Evolutionary conservation across 345 rosid genomes (phyloP).

Genomic region (Populus ilicifolia): DNA sequence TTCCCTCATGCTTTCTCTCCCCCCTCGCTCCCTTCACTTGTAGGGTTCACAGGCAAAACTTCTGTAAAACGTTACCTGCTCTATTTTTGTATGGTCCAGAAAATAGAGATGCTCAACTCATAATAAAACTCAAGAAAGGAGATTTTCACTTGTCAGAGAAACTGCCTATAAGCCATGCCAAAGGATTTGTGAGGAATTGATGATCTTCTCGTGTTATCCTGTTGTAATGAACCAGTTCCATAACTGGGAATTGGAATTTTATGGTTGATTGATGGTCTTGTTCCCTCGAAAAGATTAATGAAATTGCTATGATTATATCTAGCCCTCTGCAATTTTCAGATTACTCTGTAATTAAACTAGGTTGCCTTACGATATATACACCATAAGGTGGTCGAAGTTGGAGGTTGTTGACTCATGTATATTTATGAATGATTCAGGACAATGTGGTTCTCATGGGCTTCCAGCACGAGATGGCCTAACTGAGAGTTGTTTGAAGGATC

Average conservation of each 20-base stretch:
- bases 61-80: neutral
- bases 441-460: conserved; percentile 43
- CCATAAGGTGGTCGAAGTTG: neutral
- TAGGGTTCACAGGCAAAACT: neutral
- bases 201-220: neutral
- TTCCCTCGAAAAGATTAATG: neutral
- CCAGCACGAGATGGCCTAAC: conserved; percentile 37
- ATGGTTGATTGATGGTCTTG: neutral
- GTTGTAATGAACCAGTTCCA: neutral
- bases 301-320: neutral
- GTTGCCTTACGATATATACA: neutral
- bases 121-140: neutral
- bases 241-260: neutral
- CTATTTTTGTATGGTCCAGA: neutral
- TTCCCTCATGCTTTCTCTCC: too few relatives aligned
- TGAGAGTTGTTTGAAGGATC: conserved; percentile 38
- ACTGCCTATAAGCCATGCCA: neutral
- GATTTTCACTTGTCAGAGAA: neutral
- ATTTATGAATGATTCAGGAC: conserved; percentile 32
- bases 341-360: too few relatives aligned
- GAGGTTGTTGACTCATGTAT: conserved; percentile 5
- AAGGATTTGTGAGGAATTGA: neutral
- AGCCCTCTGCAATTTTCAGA: neutral
- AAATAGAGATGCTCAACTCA: neutral
- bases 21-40: neutral